Evolutionary conservation across 495 filamentous ascomycete genomes (phyloP).

Genomic region (Mycothermus thermophilus): DNA sequence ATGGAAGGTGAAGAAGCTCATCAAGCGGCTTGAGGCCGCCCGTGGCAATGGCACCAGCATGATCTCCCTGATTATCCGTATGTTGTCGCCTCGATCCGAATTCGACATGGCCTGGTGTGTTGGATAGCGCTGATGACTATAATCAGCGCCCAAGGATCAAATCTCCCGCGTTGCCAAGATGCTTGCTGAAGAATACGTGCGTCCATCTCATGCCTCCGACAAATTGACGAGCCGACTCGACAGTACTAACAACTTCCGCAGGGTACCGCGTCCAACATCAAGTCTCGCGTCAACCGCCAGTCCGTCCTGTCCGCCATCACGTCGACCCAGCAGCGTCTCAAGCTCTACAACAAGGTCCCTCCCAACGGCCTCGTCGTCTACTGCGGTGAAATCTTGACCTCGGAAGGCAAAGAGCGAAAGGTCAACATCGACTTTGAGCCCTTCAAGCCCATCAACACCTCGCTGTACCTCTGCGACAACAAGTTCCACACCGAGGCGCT

Average conservation of each 20-base stretch:
- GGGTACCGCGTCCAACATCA: constrained; percentile 98
- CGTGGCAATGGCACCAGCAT: constrained; percentile 93
- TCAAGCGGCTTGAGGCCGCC: constrained; percentile 86
- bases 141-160: constrained; percentile 86
- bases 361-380: constrained; percentile 96
- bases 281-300: constrained; percentile 95
- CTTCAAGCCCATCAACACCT: constrained; percentile 99
- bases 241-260: constrained; percentile 26
- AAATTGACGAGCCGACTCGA: constrained; percentile 1
- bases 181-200: constrained; percentile 99
- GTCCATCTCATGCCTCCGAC: constrained; percentile 28
- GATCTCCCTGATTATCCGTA: constrained; percentile 98
- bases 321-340: constrained; percentile 95
- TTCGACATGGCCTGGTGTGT: neutral
- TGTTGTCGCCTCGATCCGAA: constrained; percentile 29
- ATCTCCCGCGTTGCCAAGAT: constrained; percentile 93
- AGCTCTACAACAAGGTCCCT: constrained; percentile 96
- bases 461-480: constrained; percentile 97
- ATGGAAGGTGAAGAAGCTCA: constrained; percentile 88
- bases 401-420: constrained; percentile 95
- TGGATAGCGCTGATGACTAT: constrained; percentile 7
- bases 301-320: constrained; percentile 97
- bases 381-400: constrained; percentile 99
- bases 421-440: constrained; percentile 99
- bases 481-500: constrained; percentile 98